Percentiles rank a stretch among this genome's conserved stretches.
Evolutionary conservation across 1,284 basidiomycete genomes (phyloP).

Genomic region (Erythrobasidium hasegawianum): DNA sequence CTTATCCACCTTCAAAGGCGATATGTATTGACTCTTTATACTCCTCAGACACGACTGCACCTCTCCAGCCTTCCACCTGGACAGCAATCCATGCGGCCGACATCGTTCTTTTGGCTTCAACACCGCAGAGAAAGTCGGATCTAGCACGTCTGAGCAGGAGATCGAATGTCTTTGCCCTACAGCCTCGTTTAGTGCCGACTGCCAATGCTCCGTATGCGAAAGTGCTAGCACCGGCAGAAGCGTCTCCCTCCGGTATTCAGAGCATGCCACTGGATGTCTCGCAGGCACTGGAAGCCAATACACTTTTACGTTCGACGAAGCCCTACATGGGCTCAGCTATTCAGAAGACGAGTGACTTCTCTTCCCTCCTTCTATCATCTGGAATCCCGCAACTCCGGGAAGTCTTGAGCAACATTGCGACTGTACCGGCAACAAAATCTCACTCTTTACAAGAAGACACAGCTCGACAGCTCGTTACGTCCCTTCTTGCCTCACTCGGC

Average conservation of each 20-base stretch:
- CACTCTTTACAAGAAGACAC: not conserved
- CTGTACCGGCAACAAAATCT: not conserved
- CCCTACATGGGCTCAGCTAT: not conserved
- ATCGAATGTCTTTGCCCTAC: constrained; percentile 10
- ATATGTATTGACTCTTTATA: no score
- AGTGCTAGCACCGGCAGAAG: not conserved
- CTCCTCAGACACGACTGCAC: not conserved
- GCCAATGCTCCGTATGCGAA: not conserved
- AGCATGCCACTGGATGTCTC: constrained; percentile 9
- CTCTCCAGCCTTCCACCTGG: constrained; percentile 1
- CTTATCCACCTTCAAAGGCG: no score
- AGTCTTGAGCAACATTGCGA: not conserved
- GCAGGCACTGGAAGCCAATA: constrained; percentile 23
- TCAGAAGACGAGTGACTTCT: constrained; percentile 12
- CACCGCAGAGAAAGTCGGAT: constrained; percentile 6
- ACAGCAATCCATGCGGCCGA: constrained; percentile 23
- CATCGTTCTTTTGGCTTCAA: constrained; percentile 11
- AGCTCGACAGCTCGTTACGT: not conserved
- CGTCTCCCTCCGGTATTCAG: not conserved
- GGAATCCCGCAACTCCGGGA: constrained; percentile 24
- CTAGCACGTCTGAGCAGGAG: constrained; percentile 14
- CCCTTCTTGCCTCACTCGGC: constrained; percentile 1
- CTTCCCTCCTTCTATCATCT: constrained; percentile 8
- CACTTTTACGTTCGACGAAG: not conserved
- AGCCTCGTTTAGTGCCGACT: no score